Evolutionary conservation across 2,329 filamentous ascomycete species (phyloP).

Genomic region (Sporothrix dimorphospora): DNA sequence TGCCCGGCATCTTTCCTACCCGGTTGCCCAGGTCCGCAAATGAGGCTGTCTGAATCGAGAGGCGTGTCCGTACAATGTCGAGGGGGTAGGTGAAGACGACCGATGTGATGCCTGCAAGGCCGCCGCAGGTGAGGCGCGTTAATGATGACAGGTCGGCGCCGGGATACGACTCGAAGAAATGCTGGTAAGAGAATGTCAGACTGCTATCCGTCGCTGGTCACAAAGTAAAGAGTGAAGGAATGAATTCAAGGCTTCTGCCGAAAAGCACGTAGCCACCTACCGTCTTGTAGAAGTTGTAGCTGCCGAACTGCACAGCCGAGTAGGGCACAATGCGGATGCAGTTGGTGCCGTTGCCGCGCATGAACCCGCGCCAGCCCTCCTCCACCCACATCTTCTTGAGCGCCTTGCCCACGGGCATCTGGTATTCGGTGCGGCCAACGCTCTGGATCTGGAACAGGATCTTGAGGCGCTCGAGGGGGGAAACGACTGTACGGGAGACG

Average conservation of each 20-base stretch:
- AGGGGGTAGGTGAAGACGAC: constrained; percentile 94
- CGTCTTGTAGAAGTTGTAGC: constrained; percentile 95
- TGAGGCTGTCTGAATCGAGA: constrained; percentile 98
- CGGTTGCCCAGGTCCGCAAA: constrained; percentile 74
- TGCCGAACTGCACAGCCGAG: constrained; percentile 96
- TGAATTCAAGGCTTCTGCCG: too few relatives aligned
- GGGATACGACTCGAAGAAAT: constrained; percentile 77
- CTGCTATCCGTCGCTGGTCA: not conserved
- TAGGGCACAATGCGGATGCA: constrained; percentile 98
- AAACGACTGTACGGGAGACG: constrained; percentile 96
- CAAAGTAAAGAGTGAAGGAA: too few relatives aligned
- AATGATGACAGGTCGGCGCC: constrained; percentile 74
- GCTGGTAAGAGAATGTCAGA: constrained; percentile 37
- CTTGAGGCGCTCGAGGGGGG: constrained; percentile 91
- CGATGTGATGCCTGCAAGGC: constrained; percentile 89
- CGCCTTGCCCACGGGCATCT: constrained; percentile 85
- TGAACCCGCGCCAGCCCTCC: constrained; percentile 95
- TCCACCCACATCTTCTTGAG: constrained; percentile 94
- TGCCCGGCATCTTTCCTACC: constrained; percentile 76
- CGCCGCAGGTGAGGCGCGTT: constrained; percentile 83
- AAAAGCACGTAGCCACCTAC: constrained; percentile 49
- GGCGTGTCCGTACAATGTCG: constrained; percentile 92
- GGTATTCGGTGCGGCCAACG: constrained; percentile 87
- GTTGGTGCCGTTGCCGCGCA: constrained; percentile 97
- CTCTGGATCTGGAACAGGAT: constrained; percentile 98